A percentile compares a stretch with the other conserved stretches of the same genome.
phyloP scores from a whole-genome alignment of 352 stramenopile genomes.

The Globisporangium parvum region DNA sequence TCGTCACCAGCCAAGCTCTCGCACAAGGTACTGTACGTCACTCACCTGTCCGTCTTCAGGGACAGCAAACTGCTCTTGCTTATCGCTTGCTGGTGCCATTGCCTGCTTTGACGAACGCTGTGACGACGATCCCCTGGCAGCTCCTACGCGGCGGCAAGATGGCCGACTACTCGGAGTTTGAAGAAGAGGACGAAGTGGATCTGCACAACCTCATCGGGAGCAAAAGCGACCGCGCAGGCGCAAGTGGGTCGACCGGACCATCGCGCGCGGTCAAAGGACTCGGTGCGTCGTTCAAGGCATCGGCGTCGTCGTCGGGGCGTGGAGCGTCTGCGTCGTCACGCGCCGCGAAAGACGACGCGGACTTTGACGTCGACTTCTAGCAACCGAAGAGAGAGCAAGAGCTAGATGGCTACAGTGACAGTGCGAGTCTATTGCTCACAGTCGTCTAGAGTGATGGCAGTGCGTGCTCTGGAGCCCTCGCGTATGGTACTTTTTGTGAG shows the following conservation, averaged over 20 bases:
- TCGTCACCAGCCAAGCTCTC: constrained; percentile 49
- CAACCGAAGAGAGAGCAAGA: no score
- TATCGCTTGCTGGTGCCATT: no score
- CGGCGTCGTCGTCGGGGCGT: no score
- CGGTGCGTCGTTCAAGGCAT: no score
- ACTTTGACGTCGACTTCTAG: constrained; percentile 65
- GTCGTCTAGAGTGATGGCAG: no score
- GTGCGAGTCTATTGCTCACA: no score
- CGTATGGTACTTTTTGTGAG: no score
- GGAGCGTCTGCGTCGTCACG: neutral
- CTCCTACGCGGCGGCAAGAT: constrained; percentile 70
- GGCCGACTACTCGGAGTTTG: constrained; percentile 73
- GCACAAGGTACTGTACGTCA: constrained; percentile 33
- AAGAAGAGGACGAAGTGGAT: constrained; percentile 75
- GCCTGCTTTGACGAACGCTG: neutral
- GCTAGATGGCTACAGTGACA: no score
- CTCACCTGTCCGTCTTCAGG: no score
- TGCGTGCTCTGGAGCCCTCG: no score
- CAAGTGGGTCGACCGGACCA: constrained; percentile 2
- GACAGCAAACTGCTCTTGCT: no score
- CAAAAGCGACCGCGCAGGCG: constrained; percentile 10
- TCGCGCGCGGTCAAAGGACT: neutral
- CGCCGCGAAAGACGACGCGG: constrained; percentile 28
- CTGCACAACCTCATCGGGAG: constrained; percentile 70
- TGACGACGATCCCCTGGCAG: constrained; percentile 14